Evolutionary conservation across 306 rosid genomes (phyloP), one percentile per base, ranked within the genome.

Genomic region (Coriaria nepalensis): DNA sequence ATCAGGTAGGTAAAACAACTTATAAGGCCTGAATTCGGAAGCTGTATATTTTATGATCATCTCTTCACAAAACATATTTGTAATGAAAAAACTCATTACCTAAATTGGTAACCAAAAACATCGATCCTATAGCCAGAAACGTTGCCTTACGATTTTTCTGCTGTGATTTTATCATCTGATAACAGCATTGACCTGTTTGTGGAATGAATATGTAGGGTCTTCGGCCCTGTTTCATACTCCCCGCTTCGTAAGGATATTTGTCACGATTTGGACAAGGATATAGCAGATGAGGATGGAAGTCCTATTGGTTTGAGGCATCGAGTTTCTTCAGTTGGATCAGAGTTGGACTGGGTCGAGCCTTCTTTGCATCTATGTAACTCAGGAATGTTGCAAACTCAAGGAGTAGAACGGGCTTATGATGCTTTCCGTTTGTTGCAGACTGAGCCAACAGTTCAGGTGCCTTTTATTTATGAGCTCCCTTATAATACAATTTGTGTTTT

Each of bases 371-470:
- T 62, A 40, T 73, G 57, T 52, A 60, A 69, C 34, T 57, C 77
- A 6, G 58, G 15, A 33, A 12, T 49, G 43, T 41, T 59, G 37
- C 68, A 55, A 40, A 37, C 37, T 51, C 44, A 39, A 35, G 78
- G 72, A 42, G 53, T 49, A 42, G 69, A 70, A 10, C 49, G 61
- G 49, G 78, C 82, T 68, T 66, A 58, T 45, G 66, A 74, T 52
- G 94, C 94, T 43, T 68, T 86, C 62, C 77, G 62, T 62, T 64
- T 82, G 7, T 68, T 86, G 74, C 79, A 71, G 65, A 82, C 72
- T 10, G 96, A 86, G 46, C 75, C 79, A 43, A 57, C 74, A 29
- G 65, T 86, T 59, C 83, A 77, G 96, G 96, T 82, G 44, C 55
- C 43, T 32, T 55, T 55, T 54, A 37, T 52, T 34, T 34, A 4